These are phyloP conservation scores for Plenodomus biglobosus DNA, from an alignment of 2,329 filamentous ascomycete species.

Conservation along the genomic window DNA sequence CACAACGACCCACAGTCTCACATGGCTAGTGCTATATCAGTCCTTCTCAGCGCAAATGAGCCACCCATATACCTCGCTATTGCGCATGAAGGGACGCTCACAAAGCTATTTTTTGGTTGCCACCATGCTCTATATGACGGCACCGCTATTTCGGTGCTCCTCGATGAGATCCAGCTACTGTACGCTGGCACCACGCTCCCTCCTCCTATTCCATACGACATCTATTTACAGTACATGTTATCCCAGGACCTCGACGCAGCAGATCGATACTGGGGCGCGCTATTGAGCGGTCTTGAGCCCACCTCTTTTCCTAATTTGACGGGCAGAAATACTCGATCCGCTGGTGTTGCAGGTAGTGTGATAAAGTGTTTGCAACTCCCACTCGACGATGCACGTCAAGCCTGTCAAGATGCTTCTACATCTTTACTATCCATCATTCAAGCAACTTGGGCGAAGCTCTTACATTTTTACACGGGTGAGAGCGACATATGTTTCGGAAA, in stretches of 20 bases:
- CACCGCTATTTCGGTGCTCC: constrained; percentile 68
- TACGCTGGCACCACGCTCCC: constrained; percentile 54
- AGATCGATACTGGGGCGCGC: constrained; percentile 66
- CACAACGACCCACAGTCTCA: constrained; percentile 44
- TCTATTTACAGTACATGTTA: constrained; percentile 65
- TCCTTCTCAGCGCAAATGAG: constrained; percentile 44
- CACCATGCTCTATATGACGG: constrained; percentile 91
- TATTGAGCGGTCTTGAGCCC: constrained; percentile 57
- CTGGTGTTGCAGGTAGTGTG: constrained; percentile 24
- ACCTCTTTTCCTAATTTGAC: constrained; percentile 45
- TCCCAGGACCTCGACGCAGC: constrained; percentile 51
- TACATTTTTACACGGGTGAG: constrained; percentile 59
- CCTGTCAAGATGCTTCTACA: constrained; percentile 28
- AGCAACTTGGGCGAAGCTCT: constrained; percentile 68
- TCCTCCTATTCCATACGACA: constrained; percentile 57
- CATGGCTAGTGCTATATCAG: constrained; percentile 49
- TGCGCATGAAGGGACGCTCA: constrained; percentile 17
- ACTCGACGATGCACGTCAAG: constrained; percentile 21
- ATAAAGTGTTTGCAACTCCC: constrained; percentile 20
- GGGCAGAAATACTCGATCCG: constrained; percentile 5
- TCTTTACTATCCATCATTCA: constrained; percentile 68
- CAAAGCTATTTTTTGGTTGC: constrained; percentile 54
- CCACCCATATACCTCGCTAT: constrained; percentile 45
- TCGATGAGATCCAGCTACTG: constrained; percentile 68
- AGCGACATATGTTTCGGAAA: constrained; percentile 84